Base-by-base conservation (phyloP, 1,284 basidiomycete species). In the Austropuccinia psidii region DNA sequence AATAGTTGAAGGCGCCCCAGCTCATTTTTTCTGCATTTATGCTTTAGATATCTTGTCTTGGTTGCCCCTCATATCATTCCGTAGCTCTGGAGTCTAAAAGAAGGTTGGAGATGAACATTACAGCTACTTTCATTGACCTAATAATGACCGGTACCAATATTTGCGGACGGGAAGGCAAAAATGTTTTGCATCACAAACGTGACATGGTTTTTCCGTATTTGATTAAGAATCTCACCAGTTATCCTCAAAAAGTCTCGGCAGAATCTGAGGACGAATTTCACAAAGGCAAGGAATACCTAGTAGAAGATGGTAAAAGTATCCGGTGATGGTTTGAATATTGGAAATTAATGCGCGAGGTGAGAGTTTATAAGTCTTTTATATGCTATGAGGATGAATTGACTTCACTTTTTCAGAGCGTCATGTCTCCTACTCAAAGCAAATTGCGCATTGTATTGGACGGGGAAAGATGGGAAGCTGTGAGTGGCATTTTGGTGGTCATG, bases 281-380 rank as follows among this genome's bases (percentile, higher is more conserved):
- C 58, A 85, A 86, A 73, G 78, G 81, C 8, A 80, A 82, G 37
- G 81, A 70, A 74, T 58, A 62, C 68, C 77, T 81, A 27, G 78
- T 86, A 1, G 83, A 83, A 11, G 87, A 93, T 76, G 89, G 90
- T 54, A 85, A 90, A 76, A 87, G 86, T 2, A 84, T 91, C 15
- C 95, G 97, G 62, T 98, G 96, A 96, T 85, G 93, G 74, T 98
- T 98, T 78, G 93, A 97, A 79, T 94, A 98, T 78, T 95, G 93
- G 89, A 90, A 89, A 81, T 88, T 89, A 7, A 89, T 92, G 83
- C 88, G 96, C 80, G 96, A 99, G 83, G 92, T 91, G 78, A 75
- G 83, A n/a, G 24, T 35, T 13, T 70, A 58, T 60, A n/a, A n/a
- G n/a, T n/a, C n/a, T n/a, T n/a, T n/a, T n/a, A n/a, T n/a, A n/a